Evolutionary conservation across 441 rosid species (phyloP).

Genomic region (Arabidopsis lyrata): DNA sequence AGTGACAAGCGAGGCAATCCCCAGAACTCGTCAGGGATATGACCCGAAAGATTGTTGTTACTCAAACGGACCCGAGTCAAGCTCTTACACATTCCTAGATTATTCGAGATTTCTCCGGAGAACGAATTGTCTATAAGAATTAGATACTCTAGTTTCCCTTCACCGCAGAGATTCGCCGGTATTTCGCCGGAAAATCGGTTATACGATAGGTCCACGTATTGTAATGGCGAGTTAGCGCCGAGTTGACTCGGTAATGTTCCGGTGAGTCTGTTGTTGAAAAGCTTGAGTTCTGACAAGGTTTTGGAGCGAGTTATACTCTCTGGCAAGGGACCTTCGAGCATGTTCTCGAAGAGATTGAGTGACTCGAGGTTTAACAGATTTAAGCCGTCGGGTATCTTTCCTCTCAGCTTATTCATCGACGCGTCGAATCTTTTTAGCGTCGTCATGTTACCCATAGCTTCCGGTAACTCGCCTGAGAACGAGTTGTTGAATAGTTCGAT

Average conservation of each 20-base stretch:
- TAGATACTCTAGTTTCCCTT: conserved; percentile 55
- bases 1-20: conserved; percentile 59
- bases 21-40: conserved; percentile 59
- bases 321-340: conserved; percentile 58
- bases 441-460: conserved; percentile 52
- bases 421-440: conserved; percentile 58
- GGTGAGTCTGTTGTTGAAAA: conserved; percentile 68
- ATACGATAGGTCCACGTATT: conserved; percentile 54
- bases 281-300: conserved; percentile 52
- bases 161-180: conserved; percentile 53
- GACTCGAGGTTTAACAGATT: conserved; percentile 59
- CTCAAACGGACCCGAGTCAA: conserved; percentile 61
- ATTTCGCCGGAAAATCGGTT: conserved; percentile 58
- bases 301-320: conserved; percentile 54
- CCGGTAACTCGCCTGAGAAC: conserved; percentile 62
- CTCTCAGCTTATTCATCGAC: conserved; percentile 57
- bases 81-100: conserved; percentile 57
- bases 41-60: conserved; percentile 58
- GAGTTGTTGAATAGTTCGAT: conserved; percentile 67
- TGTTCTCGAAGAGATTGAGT: conserved; percentile 60
- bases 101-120: conserved; percentile 56
- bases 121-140: conserved; percentile 58
- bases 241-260: conserved; percentile 59
- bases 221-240: conserved; percentile 56
- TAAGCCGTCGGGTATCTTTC: conserved; percentile 63